Percentiles rank a stretch among this genome's conserved stretches.
phyloP scores from a whole-genome alignment of 2,329 filamentous ascomycete genomes.

The Curvularia sp. region DNA sequence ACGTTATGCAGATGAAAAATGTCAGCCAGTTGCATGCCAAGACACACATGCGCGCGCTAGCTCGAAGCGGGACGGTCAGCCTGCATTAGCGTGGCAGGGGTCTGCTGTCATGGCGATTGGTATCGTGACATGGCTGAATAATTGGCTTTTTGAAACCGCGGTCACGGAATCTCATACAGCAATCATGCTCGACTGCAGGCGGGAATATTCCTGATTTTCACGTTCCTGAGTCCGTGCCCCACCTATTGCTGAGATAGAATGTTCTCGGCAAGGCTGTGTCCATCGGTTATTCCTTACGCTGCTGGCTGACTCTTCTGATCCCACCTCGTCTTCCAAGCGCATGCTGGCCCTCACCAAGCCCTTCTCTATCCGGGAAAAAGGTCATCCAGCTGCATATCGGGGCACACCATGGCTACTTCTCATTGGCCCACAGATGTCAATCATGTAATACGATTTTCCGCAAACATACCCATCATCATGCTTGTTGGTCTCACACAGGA shows the following conservation, averaged over 20 bases:
- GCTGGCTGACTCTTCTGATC: background rate
- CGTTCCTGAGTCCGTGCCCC: background rate
- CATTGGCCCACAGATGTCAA: background rate
- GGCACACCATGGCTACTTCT: background rate
- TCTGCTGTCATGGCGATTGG: background rate
- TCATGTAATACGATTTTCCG: background rate
- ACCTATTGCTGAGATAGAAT: background rate
- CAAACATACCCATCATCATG: background rate
- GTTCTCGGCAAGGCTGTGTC: background rate
- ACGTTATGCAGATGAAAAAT: background rate
- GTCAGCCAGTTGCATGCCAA: slow-evolving; percentile 6
- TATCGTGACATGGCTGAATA: background rate
- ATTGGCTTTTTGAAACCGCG: background rate
- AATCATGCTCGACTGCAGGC: background rate
- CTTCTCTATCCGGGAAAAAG: background rate
- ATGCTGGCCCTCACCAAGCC: background rate
- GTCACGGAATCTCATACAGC: background rate
- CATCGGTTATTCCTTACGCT: background rate
- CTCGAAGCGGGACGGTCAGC: slow-evolving; percentile 1
- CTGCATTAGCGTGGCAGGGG: slow-evolving; percentile 2
- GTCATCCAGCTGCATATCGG: slow-evolving; percentile 7
- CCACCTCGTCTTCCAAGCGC: background rate
- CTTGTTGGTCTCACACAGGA: background rate
- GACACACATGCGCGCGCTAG: no score
- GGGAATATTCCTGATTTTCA: background rate